phyloP scores from a whole-genome alignment of 2,329 filamentous ascomycete genomes.

The Ophiosphaerella korrae region DNA sequence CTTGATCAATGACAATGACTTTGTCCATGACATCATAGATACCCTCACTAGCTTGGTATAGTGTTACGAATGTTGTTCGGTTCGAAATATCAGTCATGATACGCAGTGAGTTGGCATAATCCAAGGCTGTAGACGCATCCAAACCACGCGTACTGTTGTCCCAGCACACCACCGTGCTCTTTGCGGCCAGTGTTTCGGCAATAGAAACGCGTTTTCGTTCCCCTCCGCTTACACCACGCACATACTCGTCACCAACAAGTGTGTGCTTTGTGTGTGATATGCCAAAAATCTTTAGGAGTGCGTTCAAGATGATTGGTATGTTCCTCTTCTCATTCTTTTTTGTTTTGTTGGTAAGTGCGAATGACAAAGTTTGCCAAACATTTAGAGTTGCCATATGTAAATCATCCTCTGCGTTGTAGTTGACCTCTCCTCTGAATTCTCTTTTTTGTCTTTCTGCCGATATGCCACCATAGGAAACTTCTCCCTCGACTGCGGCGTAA shows the following conservation, averaged over 20 bases:
- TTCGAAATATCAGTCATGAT: conserved; percentile 80
- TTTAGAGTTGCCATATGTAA: conserved; percentile 74
- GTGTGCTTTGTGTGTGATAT: conserved; percentile 78
- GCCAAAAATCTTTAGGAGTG: conserved; percentile 77
- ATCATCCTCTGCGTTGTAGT: conserved; percentile 79
- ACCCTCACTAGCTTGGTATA: conserved; percentile 73
- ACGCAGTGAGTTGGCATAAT: conserved; percentile 76
- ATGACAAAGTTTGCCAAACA: conserved; percentile 78
- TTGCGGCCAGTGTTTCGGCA: conserved; percentile 73
- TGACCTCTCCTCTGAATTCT: conserved; percentile 73
- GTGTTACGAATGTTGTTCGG: conserved; percentile 70
- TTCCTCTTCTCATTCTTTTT: conserved; percentile 67
- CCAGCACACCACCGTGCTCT: conserved; percentile 72
- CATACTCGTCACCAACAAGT: conserved; percentile 73
- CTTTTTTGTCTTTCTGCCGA: conserved; percentile 68
- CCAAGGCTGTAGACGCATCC: conserved; percentile 77
- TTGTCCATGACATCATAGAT: conserved; percentile 80
- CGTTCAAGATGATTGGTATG: conserved; percentile 71
- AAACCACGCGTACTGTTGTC: conserved; percentile 82
- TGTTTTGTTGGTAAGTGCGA: conserved; percentile 77
- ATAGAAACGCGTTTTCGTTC: conserved; percentile 78
- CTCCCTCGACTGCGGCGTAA: conserved; percentile 70
- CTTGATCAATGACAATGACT: conserved; percentile 76
- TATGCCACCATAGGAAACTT: conserved; percentile 75
- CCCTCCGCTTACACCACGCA: conserved; percentile 77